Evolutionary conservation across 2,329 filamentous ascomycete species (phyloP).

Genomic region (Byssothecium circinans): DNA sequence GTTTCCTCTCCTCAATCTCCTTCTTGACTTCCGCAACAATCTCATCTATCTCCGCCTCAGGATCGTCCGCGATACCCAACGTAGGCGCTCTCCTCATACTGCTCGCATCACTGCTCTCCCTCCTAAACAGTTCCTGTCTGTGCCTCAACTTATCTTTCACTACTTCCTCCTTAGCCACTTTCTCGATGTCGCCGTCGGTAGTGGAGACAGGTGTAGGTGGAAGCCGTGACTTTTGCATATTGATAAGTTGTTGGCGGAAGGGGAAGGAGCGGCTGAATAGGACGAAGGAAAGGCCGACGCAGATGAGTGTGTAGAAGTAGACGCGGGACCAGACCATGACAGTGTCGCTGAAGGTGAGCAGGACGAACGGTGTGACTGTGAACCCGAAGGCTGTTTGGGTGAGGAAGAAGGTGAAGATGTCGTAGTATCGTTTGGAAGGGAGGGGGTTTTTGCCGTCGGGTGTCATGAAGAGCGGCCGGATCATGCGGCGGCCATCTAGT

Average conservation of each 20-base stretch:
- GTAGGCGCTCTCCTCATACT: conserved; percentile 60
- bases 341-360: conserved; percentile 72
- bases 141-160: conserved; percentile 22
- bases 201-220: conserved; percentile 14
- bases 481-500: conserved; percentile 80
- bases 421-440: conserved; percentile 82
- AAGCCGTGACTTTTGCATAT: conserved; percentile 29
- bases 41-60: conserved; percentile 73
- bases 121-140: conserved; percentile 47
- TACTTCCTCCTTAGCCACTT: conserved; percentile 38
- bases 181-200: conserved; percentile 33
- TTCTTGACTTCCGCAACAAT: conserved; percentile 72
- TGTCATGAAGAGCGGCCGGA: conserved; percentile 91
- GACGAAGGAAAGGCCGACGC: conserved; percentile 64
- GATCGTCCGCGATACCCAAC: conserved; percentile 78
- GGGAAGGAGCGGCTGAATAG: conserved; percentile 84
- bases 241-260: conserved; percentile 46
- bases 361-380: conserved; percentile 78
- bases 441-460: conserved; percentile 61
- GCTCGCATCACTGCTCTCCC: conserved; percentile 59
- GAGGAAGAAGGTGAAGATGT: conserved; percentile 70
- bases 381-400: conserved; percentile 87
- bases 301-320: conserved; percentile 82
- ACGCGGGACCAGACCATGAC: conserved; percentile 79
- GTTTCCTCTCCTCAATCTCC: conserved; percentile 67